These are phyloP conservation scores for Protomyces inundatus DNA, from an alignment of 1,139 yeast genomes.

Conservation along the genomic window DNA sequence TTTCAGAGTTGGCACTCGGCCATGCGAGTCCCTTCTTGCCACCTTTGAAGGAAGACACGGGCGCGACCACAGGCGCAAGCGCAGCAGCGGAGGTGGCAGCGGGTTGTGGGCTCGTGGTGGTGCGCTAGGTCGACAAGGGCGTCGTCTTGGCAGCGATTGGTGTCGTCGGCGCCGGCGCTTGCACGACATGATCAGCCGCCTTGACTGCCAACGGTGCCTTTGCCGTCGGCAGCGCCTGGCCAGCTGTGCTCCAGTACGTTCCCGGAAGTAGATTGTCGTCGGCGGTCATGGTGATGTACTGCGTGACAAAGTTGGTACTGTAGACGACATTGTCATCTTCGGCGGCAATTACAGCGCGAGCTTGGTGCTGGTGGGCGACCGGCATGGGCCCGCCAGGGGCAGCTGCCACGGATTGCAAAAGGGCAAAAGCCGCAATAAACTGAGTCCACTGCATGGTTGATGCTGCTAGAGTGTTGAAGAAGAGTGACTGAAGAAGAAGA, in stretches of 20 bases:
- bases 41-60: background rate
- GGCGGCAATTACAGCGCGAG: background rate
- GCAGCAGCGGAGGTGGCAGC: background rate
- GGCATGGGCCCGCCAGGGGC: too few species aligned
- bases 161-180: background rate
- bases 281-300: conserved; percentile 22
- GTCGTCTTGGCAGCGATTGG: background rate
- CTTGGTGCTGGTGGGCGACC: background rate
- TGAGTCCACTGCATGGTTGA: background rate
- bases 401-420: background rate
- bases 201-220: background rate
- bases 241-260: background rate
- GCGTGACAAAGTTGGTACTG: conserved; percentile 13
- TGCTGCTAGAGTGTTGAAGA: background rate
- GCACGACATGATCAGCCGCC: background rate
- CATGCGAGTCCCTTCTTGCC: conserved; percentile 16
- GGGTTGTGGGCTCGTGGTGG: background rate
- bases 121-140: background rate
- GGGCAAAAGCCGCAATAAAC: background rate
- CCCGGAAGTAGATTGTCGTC: background rate
- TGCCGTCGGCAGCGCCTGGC: background rate
- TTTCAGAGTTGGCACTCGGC: conserved; percentile 5
- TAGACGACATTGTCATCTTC: conserved; percentile 11
- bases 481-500: background rate
- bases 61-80: background rate